Percentiles rank a stretch among this genome's conserved stretches.
Conservation (phyloP, 2,329 filamentous ascomycete species). For the Pseudogymnoascus sp. region DNA sequence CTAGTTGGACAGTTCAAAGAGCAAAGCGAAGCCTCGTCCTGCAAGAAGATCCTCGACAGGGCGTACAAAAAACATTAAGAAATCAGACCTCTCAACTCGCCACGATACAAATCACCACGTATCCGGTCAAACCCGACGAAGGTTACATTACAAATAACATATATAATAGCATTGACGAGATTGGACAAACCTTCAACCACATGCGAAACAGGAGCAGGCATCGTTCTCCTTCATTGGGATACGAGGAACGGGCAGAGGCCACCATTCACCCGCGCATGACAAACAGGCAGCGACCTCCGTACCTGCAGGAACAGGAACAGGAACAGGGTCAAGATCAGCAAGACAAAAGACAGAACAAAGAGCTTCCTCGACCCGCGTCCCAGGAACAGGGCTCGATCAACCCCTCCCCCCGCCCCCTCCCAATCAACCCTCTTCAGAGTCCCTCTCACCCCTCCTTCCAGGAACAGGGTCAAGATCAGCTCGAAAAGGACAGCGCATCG, state of each 20-base stretch:
- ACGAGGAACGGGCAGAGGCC: neutral
- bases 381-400: neutral
- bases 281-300: neutral
- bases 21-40: neutral
- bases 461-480: constrained; percentile 1
- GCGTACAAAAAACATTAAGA: neutral
- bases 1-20: neutral
- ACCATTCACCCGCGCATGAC: neutral
- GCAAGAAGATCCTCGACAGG: neutral
- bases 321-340: neutral
- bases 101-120: neutral
- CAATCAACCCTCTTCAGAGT: neutral
- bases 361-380: neutral
- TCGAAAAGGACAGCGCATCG: neutral
- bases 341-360: neutral
- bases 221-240: neutral
- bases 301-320: neutral
- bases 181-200: neutral
- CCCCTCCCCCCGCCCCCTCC: neutral
- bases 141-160: neutral
- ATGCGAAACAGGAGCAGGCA: neutral
- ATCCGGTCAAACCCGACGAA: neutral
- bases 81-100: neutral
- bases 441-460: neutral
- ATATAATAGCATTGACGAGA: neutral